These are phyloP conservation scores for Ophiostoma novo-ulmi DNA, from an alignment of 2,329 filamentous ascomycete genomes.

Conservation along the genomic window DNA sequence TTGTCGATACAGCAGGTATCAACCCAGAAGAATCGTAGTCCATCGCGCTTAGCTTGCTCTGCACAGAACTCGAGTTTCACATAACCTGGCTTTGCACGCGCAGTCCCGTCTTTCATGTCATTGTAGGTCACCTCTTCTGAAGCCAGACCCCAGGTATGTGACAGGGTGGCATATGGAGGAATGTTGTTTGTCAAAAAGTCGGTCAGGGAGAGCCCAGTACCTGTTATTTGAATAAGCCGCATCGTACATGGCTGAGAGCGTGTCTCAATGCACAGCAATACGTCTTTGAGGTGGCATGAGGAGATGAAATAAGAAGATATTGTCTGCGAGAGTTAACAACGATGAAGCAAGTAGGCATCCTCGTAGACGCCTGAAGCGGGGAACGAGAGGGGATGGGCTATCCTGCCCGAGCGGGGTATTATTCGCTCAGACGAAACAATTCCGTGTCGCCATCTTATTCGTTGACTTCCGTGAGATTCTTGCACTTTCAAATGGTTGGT, in stretches of 20 bases:
- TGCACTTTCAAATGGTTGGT: too few relatives aligned
- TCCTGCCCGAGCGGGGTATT: neutral
- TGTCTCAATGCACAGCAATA: neutral
- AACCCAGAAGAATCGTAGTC: slow-evolving; percentile 1
- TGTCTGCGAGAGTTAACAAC: neutral
- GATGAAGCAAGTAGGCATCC: neutral
- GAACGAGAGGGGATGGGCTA: neutral
- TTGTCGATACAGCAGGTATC: slow-evolving; percentile 14
- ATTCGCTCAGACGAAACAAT: neutral
- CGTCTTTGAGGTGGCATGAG: neutral
- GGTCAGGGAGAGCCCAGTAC: neutral
- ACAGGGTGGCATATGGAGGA: neutral
- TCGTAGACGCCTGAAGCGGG: too few relatives aligned
- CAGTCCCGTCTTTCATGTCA: neutral
- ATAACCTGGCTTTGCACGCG: neutral
- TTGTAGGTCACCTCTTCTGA: slow-evolving; percentile 5
- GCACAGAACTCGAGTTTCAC: neutral
- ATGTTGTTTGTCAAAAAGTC: neutral
- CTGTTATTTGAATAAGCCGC: neutral
- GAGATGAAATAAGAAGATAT: neutral
- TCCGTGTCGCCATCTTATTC: too few relatives aligned
- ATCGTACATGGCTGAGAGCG: neutral
- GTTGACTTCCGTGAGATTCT: too few relatives aligned
- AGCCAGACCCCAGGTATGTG: neutral
- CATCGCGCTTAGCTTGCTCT: neutral